Evolutionary conservation across 2,329 filamentous ascomycete species (phyloP).

Genomic region (Nannizzia gypsea): DNA sequence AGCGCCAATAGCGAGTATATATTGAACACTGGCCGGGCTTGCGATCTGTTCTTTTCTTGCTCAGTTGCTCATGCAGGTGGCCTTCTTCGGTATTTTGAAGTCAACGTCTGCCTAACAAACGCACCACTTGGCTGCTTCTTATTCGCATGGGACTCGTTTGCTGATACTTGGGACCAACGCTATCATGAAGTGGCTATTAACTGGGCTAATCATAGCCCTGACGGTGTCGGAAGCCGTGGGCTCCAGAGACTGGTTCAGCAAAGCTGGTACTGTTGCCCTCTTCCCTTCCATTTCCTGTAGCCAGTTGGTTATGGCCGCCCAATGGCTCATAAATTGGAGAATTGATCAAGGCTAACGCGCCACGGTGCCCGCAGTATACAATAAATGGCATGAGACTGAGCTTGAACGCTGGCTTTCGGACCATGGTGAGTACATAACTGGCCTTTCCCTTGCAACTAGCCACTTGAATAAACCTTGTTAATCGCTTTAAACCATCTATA

Average conservation of each 20-base stretch:
- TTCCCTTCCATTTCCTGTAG: background rate
- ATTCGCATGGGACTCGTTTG: slow-evolving; percentile 1
- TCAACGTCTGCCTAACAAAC: background rate
- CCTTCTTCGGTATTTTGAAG: background rate
- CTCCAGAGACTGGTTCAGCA: slow-evolving; percentile 75
- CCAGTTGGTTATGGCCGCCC: background rate
- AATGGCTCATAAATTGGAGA: background rate
- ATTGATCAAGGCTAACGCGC: background rate
- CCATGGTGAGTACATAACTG: slow-evolving; percentile 39
- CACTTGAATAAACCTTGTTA: background rate
- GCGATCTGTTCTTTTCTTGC: background rate
- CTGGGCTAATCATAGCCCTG: slow-evolving; percentile 58
- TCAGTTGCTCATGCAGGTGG: background rate
- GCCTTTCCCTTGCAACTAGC: background rate
- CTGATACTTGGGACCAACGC: background rate
- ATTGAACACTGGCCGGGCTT: background rate
- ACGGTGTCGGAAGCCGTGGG: slow-evolving; percentile 54
- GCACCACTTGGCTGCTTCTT: background rate
- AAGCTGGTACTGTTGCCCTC: slow-evolving; percentile 52
- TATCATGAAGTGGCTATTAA: slow-evolving; percentile 65
- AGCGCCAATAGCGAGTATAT: background rate
- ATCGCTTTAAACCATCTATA: slow-evolving; percentile 12
- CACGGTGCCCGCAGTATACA: slow-evolving; percentile 56
- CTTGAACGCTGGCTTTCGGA: slow-evolving; percentile 94
- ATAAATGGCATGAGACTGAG: slow-evolving; percentile 98